Base-by-base conservation (phyloP, 1,139 yeast species). In the Saccharomyces hybrid region DNA sequence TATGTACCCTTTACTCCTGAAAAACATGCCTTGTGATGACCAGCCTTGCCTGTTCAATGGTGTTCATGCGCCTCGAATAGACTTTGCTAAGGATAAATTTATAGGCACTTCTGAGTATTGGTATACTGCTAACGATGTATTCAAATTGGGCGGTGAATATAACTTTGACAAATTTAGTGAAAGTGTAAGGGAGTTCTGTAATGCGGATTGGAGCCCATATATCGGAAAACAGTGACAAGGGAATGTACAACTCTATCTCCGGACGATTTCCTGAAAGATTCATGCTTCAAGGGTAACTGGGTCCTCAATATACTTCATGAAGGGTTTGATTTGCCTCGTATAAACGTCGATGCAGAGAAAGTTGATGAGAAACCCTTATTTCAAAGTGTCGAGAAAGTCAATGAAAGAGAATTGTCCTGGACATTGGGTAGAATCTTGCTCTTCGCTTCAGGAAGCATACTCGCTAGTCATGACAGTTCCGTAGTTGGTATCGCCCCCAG, bases 221-320 rank as follows among this genome's bases (percentile, higher is more conserved):
- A 8, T 68, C 78, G 58, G 64, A 69, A 24, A 82, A 82, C 59
- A 77, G 79, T 44, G 68, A 76, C 3, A 67, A 77, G 12, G 87
- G 87, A 1, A 73, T 74, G 51, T 75, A 73, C 56, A 68, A 73
- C 52, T 61, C 65, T 16, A 64, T 74, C 9, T 71, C 76, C 76
- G 12, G 62, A 66, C 6, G 66, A 70, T 1, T 80, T 81, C 61
- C 72, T 86, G 54, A 75, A 73, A 55, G 86, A 83, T 64, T 85
- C 91, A 1, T 87, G 95, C 68, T 87, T 87, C 71, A 87, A 87
- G 63, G 91, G 93, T 7, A 81, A 84, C 61, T 87, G 95, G 95
- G 87, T 87, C 2, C 75, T 86, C 42, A 86, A 84, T 66, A 75
- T 87, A 14, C 71, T 87, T 47, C 95, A 87, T 63, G 95, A 87